Conservation (phyloP, 345 rosid genomes). For the Populus simonii region DNA sequence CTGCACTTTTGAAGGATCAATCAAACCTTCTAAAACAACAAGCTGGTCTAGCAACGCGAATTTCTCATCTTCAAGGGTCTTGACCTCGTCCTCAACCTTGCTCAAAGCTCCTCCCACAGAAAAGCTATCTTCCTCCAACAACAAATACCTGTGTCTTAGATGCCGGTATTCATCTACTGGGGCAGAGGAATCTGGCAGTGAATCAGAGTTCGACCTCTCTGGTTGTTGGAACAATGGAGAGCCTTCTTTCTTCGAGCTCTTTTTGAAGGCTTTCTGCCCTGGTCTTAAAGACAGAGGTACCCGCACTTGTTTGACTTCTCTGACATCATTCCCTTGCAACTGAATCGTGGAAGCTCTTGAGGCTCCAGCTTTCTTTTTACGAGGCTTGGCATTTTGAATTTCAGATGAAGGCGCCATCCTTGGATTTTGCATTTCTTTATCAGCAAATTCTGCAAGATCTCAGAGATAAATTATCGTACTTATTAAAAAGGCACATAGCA, state of each 20-base stretch:
- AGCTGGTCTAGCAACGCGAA: conserved; percentile 72
- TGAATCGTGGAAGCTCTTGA: conserved; percentile 37
- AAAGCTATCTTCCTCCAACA: conserved; percentile 76
- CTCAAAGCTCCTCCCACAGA: conserved; percentile 58
- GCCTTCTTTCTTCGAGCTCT: conserved; percentile 41
- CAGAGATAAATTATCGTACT: background rate
- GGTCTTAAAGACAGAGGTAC: conserved; percentile 24
- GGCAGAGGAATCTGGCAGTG: conserved; percentile 54
- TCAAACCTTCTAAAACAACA: conserved; percentile 85
- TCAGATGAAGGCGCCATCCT: conserved; percentile 49
- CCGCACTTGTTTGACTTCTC: conserved; percentile 28
- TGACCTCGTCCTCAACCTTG: conserved; percentile 60
- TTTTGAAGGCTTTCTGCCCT: conserved; percentile 39
- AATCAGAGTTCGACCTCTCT: conserved; percentile 68
- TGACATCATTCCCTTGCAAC: conserved; percentile 29
- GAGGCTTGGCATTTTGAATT: conserved; percentile 28
- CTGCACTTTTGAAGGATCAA: conserved; percentile 58
- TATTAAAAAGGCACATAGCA: background rate
- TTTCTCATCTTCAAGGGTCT: conserved; percentile 74
- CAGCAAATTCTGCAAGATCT: conserved; percentile 4
- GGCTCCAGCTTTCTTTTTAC: conserved; percentile 44
- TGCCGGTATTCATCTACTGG: conserved; percentile 64
- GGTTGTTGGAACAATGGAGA: conserved; percentile 49
- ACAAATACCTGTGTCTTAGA: conserved; percentile 64
- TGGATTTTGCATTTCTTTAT: conserved; percentile 52